phyloP scores from a whole-genome alignment of 192 early-diverging fungal species.

The Coemansia sp. region DNA sequence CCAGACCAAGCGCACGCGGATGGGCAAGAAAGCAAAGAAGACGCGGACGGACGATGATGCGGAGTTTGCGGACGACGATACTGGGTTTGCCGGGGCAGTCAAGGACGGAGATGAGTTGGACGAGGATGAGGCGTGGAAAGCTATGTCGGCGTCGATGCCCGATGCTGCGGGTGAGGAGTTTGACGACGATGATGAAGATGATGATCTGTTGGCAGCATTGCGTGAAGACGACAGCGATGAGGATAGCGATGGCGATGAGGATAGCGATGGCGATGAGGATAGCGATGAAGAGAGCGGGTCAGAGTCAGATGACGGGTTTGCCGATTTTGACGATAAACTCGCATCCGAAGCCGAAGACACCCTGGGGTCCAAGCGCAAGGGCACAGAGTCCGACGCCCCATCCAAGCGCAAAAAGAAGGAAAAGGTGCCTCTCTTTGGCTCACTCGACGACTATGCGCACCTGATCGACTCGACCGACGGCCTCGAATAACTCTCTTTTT shows the following conservation, averaged over 20 bases:
- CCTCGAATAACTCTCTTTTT: slow-evolving; percentile 16
- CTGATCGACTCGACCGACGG: slow-evolving; percentile 51
- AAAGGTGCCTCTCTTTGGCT: slow-evolving; percentile 66
- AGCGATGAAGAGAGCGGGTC: slow-evolving; percentile 37
- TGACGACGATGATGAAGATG: slow-evolving; percentile 55
- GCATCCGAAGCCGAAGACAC: slow-evolving; percentile 14
- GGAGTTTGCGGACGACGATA: slow-evolving; percentile 51
- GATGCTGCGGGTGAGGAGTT: slow-evolving; percentile 50
- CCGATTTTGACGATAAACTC: slow-evolving; percentile 29
- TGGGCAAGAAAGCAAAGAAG: slow-evolving; percentile 44
- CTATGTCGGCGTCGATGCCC: slow-evolving; percentile 76
- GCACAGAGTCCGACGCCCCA: slow-evolving; percentile 19
- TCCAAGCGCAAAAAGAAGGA: slow-evolving; percentile 60
- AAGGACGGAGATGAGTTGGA: slow-evolving; percentile 56
- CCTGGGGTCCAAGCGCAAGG: slow-evolving; percentile 43
- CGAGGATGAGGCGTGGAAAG: slow-evolving; percentile 89
- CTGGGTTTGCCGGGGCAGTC: slow-evolving; percentile 43
- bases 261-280: slow-evolving; percentile 49
- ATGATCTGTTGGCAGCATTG: slow-evolving; percentile 52
- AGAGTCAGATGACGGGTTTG: slow-evolving; percentile 21
- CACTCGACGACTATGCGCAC: slow-evolving; percentile 70
- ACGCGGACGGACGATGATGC: slow-evolving; percentile 51
- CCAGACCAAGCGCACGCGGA: slow-evolving; percentile 37
- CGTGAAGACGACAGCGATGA: slow-evolving; percentile 48
- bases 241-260: slow-evolving; percentile 44